phyloP scores from a whole-genome alignment of 2,329 filamentous ascomycete genomes.

The Fonsecaea erecta region DNA sequence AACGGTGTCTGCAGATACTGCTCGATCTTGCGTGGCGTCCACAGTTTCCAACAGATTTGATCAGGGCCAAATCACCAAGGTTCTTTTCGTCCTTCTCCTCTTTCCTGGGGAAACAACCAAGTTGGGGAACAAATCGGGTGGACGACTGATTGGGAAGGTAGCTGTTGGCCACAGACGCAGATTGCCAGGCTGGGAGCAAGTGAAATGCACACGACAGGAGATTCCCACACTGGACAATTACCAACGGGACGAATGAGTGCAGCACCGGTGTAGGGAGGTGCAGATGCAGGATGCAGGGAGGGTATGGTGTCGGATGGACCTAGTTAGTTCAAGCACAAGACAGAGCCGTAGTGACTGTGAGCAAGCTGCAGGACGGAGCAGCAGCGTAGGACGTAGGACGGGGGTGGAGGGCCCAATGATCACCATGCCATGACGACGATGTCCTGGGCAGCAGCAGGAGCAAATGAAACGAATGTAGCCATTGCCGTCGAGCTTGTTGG shows the following conservation, averaged over 20 bases:
- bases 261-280: slow-evolving; percentile 10
- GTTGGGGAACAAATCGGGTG: slow-evolving; percentile 7
- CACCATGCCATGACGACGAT: slow-evolving; percentile 27
- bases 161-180: slow-evolving; percentile 11
- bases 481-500: neutral
- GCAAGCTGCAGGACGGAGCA: slow-evolving; percentile 15
- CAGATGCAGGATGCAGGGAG: slow-evolving; percentile 15
- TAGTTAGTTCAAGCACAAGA: slow-evolving; percentile 6
- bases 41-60: neutral
- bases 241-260: slow-evolving; percentile 23
- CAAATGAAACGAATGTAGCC: slow-evolving; percentile 23
- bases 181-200: slow-evolving; percentile 16
- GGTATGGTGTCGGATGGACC: slow-evolving; percentile 15
- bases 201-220: slow-evolving; percentile 13
- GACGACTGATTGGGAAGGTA: slow-evolving; percentile 1
- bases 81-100: neutral
- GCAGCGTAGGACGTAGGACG: slow-evolving; percentile 17
- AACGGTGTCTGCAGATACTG: neutral
- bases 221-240: slow-evolving; percentile 7
- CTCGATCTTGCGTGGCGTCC: slow-evolving; percentile 3
- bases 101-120: neutral
- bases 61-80: neutral
- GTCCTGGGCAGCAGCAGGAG: slow-evolving; percentile 15
- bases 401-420: neutral
- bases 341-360: slow-evolving; percentile 15